Base-by-base conservation (phyloP, 2,329 filamentous ascomycete species). In the Ceratocystis huliohia region DNA sequence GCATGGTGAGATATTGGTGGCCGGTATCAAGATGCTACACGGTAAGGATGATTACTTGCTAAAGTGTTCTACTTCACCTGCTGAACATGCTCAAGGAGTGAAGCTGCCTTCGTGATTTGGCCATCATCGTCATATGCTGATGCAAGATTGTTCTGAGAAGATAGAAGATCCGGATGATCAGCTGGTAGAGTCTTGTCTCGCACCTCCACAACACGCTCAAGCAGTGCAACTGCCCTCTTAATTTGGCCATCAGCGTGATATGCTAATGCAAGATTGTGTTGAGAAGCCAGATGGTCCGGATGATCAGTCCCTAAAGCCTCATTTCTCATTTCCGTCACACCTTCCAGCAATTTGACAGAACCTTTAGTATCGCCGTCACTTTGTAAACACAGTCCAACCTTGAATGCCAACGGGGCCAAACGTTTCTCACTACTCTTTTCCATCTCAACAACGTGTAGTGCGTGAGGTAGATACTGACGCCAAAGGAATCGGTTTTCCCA, bases 351-450 rank as follows among this genome's bases (percentile, higher is more conserved):
- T 37, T 10, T 37, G 8, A 46, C 13, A 5, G 45, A 5, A 15
- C n/a, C 44, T 46, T n/a, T 1, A 46, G 0, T 46, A 46, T n/a
- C 13, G 0, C 44, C 44, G 17, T 46, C 44, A 15, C 1, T 0
- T 4, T 7, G 0, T 10, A 53, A 5, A 10, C 20, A 56, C 30
- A 0, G 0, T 48, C 62, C 68, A 0, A 28, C 50, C 28, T 6
- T 25, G 5, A 17, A 0, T 5, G 50, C 8, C 20, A 28, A 28
- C 5, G 2, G 15, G 20, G 20, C 13, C 7, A 15, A 20, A 28
- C 6, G 0, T 0, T n/a, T 7, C 1, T 5, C 10, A 4, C 5
- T 25, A 1, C 4, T 15, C 0, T 28, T 15, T 20, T 25, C 50
- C 13, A 25, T 15, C n/a, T 56, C 50, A 5, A 17, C 2, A 28